Evolutionary conservation across 2,329 filamentous ascomycete genomes (phyloP).

Genomic region (Rugonectria rugulosa): DNA sequence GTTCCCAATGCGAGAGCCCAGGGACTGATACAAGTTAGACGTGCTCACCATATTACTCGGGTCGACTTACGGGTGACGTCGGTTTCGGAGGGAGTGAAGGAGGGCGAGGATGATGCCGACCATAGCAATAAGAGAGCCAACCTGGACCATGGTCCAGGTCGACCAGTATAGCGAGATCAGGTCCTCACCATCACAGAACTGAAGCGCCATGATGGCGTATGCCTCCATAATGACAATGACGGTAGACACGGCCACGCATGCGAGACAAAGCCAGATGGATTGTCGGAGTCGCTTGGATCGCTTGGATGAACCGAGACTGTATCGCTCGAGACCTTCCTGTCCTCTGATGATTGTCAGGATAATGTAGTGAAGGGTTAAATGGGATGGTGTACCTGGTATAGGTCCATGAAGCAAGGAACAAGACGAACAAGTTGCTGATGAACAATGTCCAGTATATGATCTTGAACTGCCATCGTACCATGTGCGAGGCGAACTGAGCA

Average conservation of each 20-base stretch:
- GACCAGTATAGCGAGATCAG: conserved; percentile 67
- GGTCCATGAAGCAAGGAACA: conserved; percentile 52
- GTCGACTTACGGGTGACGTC: conserved; percentile 58
- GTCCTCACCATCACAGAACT: conserved; percentile 68
- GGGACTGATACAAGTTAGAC: conserved; percentile 44
- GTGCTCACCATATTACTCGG: background rate
- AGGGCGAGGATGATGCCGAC: conserved; percentile 63
- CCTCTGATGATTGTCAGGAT: conserved; percentile 34
- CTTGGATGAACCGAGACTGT: conserved; percentile 41
- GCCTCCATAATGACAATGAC: conserved; percentile 61
- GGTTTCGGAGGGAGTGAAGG: conserved; percentile 56
- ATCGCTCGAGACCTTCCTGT: conserved; percentile 48
- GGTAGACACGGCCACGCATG: conserved; percentile 54
- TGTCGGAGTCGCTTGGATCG: conserved; percentile 48
- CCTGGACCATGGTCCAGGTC: conserved; percentile 67
- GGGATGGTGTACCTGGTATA: conserved; percentile 1
- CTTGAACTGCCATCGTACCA: conserved; percentile 53
- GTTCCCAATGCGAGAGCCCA: conserved; percentile 68
- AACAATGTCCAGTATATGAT: conserved; percentile 58
- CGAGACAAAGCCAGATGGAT: conserved; percentile 53
- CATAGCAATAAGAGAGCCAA: conserved; percentile 49
- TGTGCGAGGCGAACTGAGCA: conserved; percentile 53
- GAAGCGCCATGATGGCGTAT: conserved; percentile 59
- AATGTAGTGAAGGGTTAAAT: background rate
- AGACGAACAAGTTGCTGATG: conserved; percentile 50